Conservation (phyloP, 805 yeast genomes). For the Cyberlindnera sargentensis region DNA sequence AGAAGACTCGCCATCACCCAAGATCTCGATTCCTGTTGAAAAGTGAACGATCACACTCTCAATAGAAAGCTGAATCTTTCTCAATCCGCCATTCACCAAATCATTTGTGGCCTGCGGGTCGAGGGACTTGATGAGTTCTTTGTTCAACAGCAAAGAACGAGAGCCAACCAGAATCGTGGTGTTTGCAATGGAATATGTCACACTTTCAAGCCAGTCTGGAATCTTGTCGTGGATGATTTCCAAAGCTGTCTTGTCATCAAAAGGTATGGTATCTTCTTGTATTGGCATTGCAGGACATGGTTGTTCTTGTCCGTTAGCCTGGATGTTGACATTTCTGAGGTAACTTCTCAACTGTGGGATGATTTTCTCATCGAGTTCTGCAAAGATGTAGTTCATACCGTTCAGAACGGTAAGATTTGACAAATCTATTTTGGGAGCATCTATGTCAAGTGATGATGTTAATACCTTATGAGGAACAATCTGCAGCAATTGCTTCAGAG, state of each 20-base stretch:
- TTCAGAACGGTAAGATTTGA: conserved; percentile 24
- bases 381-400: conserved; percentile 23
- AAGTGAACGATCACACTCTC: conserved; percentile 14
- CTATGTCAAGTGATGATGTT: conserved; percentile 2
- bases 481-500: conserved; percentile 9
- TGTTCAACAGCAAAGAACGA: conserved; percentile 37
- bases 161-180: conserved; percentile 30
- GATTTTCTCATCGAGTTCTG: conserved; percentile 14
- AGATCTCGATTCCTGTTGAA: not conserved
- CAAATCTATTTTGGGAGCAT: conserved; percentile 20
- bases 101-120: conserved; percentile 32
- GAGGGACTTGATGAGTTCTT: conserved; percentile 27
- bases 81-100: conserved; percentile 31
- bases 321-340: conserved; percentile 6
- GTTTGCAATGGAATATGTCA: conserved; percentile 7
- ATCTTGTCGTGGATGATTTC: conserved; percentile 14
- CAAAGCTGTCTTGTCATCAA: conserved; percentile 1
- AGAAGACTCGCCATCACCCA: conserved; percentile 3
- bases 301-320: not conserved
- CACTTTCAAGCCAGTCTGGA: conserved; percentile 18
- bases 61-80: conserved; percentile 25
- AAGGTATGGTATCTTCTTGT: not conserved
- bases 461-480: conserved; percentile 10
- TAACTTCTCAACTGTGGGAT: conserved; percentile 9
- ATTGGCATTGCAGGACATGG: not conserved